Percentiles rank a stretch among this genome's conserved stretches.
Evolutionary conservation across 2,329 filamentous ascomycete genomes (phyloP).

Genomic region (Epichloe hybrida): DNA sequence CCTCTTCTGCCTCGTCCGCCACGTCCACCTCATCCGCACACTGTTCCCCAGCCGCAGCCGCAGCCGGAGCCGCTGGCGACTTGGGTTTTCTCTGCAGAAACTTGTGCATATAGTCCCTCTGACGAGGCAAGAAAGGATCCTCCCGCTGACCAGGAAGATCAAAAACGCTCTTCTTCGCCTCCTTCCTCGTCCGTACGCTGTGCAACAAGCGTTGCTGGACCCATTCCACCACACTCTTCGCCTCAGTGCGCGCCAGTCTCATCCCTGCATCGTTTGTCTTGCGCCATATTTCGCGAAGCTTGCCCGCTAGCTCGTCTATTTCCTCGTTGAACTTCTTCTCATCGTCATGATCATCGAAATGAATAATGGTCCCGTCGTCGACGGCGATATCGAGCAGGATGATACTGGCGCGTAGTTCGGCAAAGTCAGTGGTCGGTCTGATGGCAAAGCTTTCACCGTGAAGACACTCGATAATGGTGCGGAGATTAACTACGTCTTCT

Average conservation of each 20-base stretch:
- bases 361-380: constrained; percentile 39
- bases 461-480: constrained; percentile 33
- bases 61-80: background rate
- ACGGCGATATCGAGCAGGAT: constrained; percentile 62
- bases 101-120: constrained; percentile 36
- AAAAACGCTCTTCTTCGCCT: constrained; percentile 39
- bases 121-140: constrained; percentile 27
- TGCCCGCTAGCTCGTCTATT: constrained; percentile 51
- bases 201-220: constrained; percentile 61
- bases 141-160: constrained; percentile 22
- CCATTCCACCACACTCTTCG: constrained; percentile 62
- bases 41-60: background rate
- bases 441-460: constrained; percentile 36
- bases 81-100: constrained; percentile 24
- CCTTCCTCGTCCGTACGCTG: constrained; percentile 52
- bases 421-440: constrained; percentile 49
- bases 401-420: constrained; percentile 50
- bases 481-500: constrained; percentile 27
- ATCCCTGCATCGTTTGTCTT: constrained; percentile 65
- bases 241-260: constrained; percentile 57
- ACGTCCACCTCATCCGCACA: background rate
- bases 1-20: background rate
- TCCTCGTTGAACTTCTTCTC: constrained; percentile 50
- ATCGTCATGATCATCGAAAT: constrained; percentile 15
- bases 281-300: constrained; percentile 42